Conservation (phyloP, 495 filamentous ascomycete genomes). For the Aspergillus taichungensis region DNA sequence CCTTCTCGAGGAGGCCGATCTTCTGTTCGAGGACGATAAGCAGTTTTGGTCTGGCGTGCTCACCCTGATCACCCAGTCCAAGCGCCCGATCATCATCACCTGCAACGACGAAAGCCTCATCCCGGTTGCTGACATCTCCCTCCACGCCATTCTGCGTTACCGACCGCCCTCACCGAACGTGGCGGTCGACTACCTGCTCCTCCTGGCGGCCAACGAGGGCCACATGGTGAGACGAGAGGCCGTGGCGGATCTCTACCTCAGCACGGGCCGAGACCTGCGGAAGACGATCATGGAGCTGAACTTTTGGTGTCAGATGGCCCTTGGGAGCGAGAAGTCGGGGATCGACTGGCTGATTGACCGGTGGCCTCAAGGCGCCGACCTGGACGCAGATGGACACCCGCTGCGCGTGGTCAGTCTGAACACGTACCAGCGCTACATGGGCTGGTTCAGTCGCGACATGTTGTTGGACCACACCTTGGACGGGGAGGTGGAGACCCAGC, state of each 20-base stretch:
- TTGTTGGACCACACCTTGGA: slow-evolving; percentile 14
- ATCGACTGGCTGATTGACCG: slow-evolving; percentile 79
- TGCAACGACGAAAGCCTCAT: slow-evolving; percentile 82
- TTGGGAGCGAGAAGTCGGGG: slow-evolving; percentile 82
- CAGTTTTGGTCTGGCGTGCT: slow-evolving; percentile 85
- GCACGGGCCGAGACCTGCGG: slow-evolving; percentile 62
- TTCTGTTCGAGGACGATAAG: slow-evolving; percentile 90
- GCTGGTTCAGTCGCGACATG: slow-evolving; percentile 57
- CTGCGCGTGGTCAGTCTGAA: slow-evolving; percentile 76
- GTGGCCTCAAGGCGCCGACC: slow-evolving; percentile 60
- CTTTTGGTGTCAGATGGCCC: slow-evolving; percentile 93
- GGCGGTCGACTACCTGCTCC: slow-evolving; percentile 68
- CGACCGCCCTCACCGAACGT: slow-evolving; percentile 56
- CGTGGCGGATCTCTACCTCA: slow-evolving; percentile 58
- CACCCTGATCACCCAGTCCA: slow-evolving; percentile 69
- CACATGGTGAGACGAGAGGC: slow-evolving; percentile 66
- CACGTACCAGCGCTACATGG: slow-evolving; percentile 73
- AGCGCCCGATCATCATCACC: slow-evolving; percentile 86
- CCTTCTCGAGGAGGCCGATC: slow-evolving; percentile 86
- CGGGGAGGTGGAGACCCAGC: slow-evolving; percentile 21
- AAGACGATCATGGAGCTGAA: slow-evolving; percentile 79
- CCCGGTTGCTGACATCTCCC: slow-evolving; percentile 56
- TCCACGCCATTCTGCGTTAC: slow-evolving; percentile 86
- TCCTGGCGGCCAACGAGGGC: slow-evolving; percentile 84
- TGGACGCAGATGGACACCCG: slow-evolving; percentile 53